Percentiles rank a stretch among this genome's conserved stretches.
phyloP scores from a whole-genome alignment of 2,329 filamentous ascomycete genomes.

The Calonectria pauciramosa region DNA sequence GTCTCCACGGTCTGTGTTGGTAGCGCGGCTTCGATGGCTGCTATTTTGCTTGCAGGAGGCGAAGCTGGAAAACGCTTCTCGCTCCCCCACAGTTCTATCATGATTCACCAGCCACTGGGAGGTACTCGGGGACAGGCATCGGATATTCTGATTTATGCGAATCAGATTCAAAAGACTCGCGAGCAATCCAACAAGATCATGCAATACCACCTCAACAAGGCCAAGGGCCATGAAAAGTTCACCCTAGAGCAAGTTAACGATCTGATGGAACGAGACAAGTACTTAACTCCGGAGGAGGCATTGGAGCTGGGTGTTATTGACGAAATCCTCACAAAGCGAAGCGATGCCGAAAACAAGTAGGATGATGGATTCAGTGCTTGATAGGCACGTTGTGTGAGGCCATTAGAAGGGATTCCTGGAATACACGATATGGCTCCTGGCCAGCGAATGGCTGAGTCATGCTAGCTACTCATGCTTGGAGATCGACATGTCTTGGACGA shows the following conservation, averaged over 20 bases:
- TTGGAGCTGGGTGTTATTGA: slow-evolving; percentile 93
- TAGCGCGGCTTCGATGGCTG: slow-evolving; percentile 95
- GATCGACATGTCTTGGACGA: not conserved
- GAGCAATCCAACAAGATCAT: slow-evolving; percentile 93
- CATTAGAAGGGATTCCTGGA: not conserved
- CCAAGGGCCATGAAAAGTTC: slow-evolving; percentile 81
- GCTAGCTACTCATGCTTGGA: not conserved
- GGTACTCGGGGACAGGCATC: slow-evolving; percentile 75
- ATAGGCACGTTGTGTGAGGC: slow-evolving; percentile 26
- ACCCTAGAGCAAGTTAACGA: slow-evolving; percentile 87
- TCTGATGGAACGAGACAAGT: slow-evolving; percentile 97
- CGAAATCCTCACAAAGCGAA: slow-evolving; percentile 81
- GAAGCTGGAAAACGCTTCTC: slow-evolving; percentile 87
- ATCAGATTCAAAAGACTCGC: slow-evolving; percentile 91
- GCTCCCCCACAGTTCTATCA: slow-evolving; percentile 93
- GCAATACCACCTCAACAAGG: slow-evolving; percentile 84
- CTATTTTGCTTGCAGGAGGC: slow-evolving; percentile 87
- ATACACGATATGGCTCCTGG: not conserved
- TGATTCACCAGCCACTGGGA: slow-evolving; percentile 96
- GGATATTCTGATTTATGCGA: slow-evolving; percentile 97
- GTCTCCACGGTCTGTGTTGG: slow-evolving; percentile 97
- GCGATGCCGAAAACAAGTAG: slow-evolving; percentile 55
- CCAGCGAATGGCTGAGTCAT: not conserved
- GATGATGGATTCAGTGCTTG: slow-evolving; percentile 28
- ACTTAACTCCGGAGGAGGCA: slow-evolving; percentile 90